Evolutionary conservation across 2,329 filamentous ascomycete genomes (phyloP), one percentile per base, ranked within the genome.

Genomic region (Sporothrix inflata): DNA sequence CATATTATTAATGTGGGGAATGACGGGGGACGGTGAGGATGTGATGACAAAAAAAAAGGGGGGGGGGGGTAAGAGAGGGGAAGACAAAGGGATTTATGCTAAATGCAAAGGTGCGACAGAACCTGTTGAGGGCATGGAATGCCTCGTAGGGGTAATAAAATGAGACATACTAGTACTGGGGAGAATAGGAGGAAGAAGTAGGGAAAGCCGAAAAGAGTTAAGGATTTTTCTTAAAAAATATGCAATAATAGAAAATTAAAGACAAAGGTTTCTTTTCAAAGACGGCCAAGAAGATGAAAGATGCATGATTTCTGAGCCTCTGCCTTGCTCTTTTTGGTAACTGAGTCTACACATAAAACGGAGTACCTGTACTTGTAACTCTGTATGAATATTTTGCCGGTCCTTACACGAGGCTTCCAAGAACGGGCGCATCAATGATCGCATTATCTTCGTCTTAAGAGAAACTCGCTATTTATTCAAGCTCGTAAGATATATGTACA

Each of bases 81-180:
- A 53, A 65, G 42, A 70, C 38, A n/a, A n/a, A 55, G 60, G 57
- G 8, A 71, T 70, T 63, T 63, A 70, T 70, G 69, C 69, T 70
- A 51, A 63, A 63, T 70, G 42, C 69, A 70, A 47, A 70, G 69
- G 42, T 63, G 69, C 27, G 42, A 63, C 55, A 63, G 69, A 34
- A 63, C 27, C 40, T 14, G 68, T n/a, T 40, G 19, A 67, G 65
- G 65, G 24, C 24, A 30, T 34, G 4, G 19, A n/a, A 30, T 30
- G 16, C 4, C 3, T 14, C 21, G 21, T n/a, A n/a, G 16, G 24
- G n/a, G 61, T 14, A 66, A 47, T 47, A 47, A 19, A 16, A 27
- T 40, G 38, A 65, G 21, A 65, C 16, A 65, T 16, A 27, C 38
- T 38, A 45, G 11, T n/a, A 45, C 45, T 42, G 60, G 38, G 40